A percentile compares a stretch with the other conserved stretches of the same genome.
phyloP scores from a whole-genome alignment of 2,329 filamentous ascomycete species.

The Sporothrix dimorphospora region DNA sequence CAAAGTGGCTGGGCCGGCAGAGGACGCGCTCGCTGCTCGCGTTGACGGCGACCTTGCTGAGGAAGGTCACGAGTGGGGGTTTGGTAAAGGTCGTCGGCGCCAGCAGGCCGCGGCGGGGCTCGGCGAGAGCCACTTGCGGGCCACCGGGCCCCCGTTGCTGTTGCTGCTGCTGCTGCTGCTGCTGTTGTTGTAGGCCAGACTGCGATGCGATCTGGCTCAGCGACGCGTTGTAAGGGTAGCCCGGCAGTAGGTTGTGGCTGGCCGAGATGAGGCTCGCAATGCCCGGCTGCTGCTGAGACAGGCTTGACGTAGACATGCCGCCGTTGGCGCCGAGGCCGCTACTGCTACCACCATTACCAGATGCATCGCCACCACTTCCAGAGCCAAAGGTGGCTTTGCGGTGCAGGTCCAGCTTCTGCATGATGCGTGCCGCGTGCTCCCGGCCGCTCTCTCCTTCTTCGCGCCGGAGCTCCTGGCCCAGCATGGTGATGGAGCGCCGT shows the following conservation, averaged over 20 bases:
- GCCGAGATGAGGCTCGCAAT: constrained; percentile 86
- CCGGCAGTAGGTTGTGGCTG: constrained; percentile 76
- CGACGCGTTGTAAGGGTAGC: constrained; percentile 44
- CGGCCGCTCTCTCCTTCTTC: constrained; percentile 75
- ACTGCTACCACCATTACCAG: constrained; percentile 35
- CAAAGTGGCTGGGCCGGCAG: constrained; percentile 61
- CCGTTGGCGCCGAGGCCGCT: constrained; percentile 37
- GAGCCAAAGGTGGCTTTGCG: constrained; percentile 67
- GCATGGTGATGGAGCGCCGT: constrained; percentile 59
- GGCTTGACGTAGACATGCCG: constrained; percentile 43
- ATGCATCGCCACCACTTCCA: neutral
- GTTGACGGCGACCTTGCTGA: constrained; percentile 83
- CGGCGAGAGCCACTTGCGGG: constrained; percentile 45
- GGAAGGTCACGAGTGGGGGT: constrained; percentile 78
- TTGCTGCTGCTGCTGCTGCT: constrained; percentile 36
- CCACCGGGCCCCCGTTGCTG: constrained; percentile 24
- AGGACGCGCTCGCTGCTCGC: constrained; percentile 77
- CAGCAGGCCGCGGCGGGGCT: constrained; percentile 62
- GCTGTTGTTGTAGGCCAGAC: neutral
- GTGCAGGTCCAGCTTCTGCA: constrained; percentile 89
- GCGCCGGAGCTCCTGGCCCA: constrained; percentile 54
- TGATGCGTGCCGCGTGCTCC: constrained; percentile 85
- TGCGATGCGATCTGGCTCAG: constrained; percentile 34
- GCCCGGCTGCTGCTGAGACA: constrained; percentile 56
- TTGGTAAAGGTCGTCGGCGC: constrained; percentile 83